Evolutionary conservation across 495 filamentous ascomycete genomes (phyloP).

Genomic region (Aspergillus incahuasiensis): DNA sequence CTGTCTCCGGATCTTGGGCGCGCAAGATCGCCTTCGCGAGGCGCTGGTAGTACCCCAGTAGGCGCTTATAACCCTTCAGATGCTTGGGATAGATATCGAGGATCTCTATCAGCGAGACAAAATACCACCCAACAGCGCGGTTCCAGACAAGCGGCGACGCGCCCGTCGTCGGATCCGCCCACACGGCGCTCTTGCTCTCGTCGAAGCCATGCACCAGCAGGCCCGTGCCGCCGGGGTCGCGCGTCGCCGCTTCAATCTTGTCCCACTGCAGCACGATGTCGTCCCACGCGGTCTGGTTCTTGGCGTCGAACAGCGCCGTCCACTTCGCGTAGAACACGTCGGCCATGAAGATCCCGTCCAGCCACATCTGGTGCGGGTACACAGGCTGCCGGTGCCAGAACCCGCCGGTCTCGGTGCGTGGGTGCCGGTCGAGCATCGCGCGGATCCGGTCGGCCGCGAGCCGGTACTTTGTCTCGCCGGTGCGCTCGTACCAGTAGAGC

Average conservation of each 20-base stretch:
- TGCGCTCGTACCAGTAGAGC: slow-evolving; percentile 9
- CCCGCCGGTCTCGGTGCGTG: background rate
- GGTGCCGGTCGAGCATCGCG: slow-evolving; percentile 2
- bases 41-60: background rate
- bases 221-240: background rate
- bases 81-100: slow-evolving; percentile 4
- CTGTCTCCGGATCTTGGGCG: background rate
- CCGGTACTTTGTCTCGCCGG: background rate
- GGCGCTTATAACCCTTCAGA: background rate
- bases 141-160: slow-evolving; percentile 7
- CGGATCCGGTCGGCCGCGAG: background rate
- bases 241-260: slow-evolving; percentile 1
- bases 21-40: background rate
- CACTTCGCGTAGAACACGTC: slow-evolving; percentile 1
- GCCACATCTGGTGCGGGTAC: slow-evolving; percentile 2
- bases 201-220: background rate
- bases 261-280: slow-evolving; percentile 7
- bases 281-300: background rate
- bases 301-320: slow-evolving; percentile 1
- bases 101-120: slow-evolving; percentile 3
- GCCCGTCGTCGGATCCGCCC: background rate
- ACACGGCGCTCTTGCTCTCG: slow-evolving; percentile 2
- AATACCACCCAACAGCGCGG: slow-evolving; percentile 4
- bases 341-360: slow-evolving; percentile 7
- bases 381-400: slow-evolving; percentile 3